Conservation (phyloP, 1,284 basidiomycete genomes). For the Malassezia restricta region DNA sequence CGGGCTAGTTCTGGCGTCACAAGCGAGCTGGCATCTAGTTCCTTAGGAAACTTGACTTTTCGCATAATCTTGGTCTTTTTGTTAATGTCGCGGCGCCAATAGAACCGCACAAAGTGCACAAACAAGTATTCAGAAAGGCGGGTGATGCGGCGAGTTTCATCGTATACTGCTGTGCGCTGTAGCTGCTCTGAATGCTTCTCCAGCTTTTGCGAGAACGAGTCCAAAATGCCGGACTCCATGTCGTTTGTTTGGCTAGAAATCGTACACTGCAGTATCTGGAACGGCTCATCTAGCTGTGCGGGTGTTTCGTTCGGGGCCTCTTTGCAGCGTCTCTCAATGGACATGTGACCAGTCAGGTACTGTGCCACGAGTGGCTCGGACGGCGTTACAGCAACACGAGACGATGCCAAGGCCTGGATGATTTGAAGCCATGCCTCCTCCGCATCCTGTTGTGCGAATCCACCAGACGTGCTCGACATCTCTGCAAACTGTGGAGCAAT, state of each 20-base stretch:
- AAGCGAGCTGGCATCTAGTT: slow-evolving; percentile 75
- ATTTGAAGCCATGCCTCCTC: slow-evolving; percentile 87
- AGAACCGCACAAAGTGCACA: slow-evolving; percentile 88
- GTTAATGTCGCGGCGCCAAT: slow-evolving; percentile 78
- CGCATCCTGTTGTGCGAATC: slow-evolving; percentile 84
- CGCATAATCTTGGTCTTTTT: slow-evolving; percentile 58
- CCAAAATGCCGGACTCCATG: slow-evolving; percentile 73
- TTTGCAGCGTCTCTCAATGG: slow-evolving; percentile 53
- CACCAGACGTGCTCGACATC: slow-evolving; percentile 47
- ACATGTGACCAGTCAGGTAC: slow-evolving; percentile 69
- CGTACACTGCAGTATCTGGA: slow-evolving; percentile 84
- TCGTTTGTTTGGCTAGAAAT: slow-evolving; percentile 76
- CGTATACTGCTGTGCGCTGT: slow-evolving; percentile 68
- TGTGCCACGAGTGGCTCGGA: slow-evolving; percentile 60
- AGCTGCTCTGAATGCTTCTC: slow-evolving; percentile 73
- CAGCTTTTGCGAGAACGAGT: slow-evolving; percentile 68
- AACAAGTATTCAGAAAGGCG: slow-evolving; percentile 70
- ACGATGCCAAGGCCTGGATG: slow-evolving; percentile 56
- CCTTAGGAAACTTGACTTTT: slow-evolving; percentile 78
- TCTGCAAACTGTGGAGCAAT: slow-evolving; percentile 88
- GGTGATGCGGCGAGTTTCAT: slow-evolving; percentile 68
- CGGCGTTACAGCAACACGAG: not conserved
- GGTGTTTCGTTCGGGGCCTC: slow-evolving; percentile 70
- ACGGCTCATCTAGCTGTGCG: slow-evolving; percentile 58
- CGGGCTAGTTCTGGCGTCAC: slow-evolving; percentile 65